These are phyloP conservation scores for Bacidia rubella DNA, from an alignment of 495 filamentous ascomycete genomes.

Conservation along the genomic window DNA sequence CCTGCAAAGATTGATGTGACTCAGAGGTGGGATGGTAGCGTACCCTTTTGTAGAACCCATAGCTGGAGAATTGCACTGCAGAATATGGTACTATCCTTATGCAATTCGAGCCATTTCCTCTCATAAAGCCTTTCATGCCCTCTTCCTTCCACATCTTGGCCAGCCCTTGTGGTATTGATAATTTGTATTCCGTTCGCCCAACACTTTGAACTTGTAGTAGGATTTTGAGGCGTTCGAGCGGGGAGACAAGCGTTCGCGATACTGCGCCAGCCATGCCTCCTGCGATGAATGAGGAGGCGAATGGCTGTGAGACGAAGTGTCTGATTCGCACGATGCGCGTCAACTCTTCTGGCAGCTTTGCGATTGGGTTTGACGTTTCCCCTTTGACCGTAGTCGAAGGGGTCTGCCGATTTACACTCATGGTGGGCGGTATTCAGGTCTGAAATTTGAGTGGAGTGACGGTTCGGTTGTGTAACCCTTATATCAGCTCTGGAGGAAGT, in stretches of 20 bases:
- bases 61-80: conserved; percentile 93
- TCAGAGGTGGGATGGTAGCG: too few relatives aligned
- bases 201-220: conserved; percentile 90
- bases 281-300: conserved; percentile 86
- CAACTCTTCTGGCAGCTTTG: conserved; percentile 13
- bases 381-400: conserved; percentile 6
- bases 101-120: conserved; percentile 95
- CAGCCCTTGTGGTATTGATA: conserved; percentile 78
- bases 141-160: conserved; percentile 93
- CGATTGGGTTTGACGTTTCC: not conserved
- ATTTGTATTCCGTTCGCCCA: conserved; percentile 80
- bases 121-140: conserved; percentile 91
- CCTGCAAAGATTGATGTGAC: not conserved
- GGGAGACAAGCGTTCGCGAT: conserved; percentile 89
- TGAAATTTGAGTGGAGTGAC: not conserved
- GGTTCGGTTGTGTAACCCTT: not conserved
- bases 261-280: conserved; percentile 95
- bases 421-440: conserved; percentile 1
- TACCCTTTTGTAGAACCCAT: conserved; percentile 93
- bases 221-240: conserved; percentile 90
- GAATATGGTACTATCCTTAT: conserved; percentile 97
- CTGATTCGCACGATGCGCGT: conserved; percentile 25
- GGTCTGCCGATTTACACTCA: conserved; percentile 13
- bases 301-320: conserved; percentile 54
- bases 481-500: not conserved